Evolutionary conservation across 1,284 basidiomycete genomes (phyloP), one percentile per base, ranked within the genome.

Genomic region (Ceratobasidium sp.): DNA sequence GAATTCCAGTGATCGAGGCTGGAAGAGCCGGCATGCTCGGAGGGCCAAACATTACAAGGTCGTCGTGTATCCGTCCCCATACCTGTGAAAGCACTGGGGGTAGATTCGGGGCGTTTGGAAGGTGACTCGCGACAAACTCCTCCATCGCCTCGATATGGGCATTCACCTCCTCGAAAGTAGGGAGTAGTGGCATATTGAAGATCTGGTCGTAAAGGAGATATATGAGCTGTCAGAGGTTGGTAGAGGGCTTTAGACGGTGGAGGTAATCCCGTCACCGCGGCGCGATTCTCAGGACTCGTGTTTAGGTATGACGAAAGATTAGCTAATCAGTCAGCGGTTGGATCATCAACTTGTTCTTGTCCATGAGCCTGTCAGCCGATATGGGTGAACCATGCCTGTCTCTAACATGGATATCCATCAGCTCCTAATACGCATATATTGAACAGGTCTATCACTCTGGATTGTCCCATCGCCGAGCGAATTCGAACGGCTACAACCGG

Each of bases 1-100:
- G 82, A n/a, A 87, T 85, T 42, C 88, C 77, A 71, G 79, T 82
- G 30, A 88, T 81, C 5, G 72, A 70, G 27, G 87, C 83, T 36
- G 86, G 84, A 68, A 91, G 80, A 57, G 82, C 78, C n/a, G 87
- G 83, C 59, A 89, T 72, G 30, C 78, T 80, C 68, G 82, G 81
- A 21, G 89, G 90, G 27, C 90, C 89, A 76, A 89, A 91, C 58
- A 90, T 85, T 56, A 87, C 83, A 72, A 92, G 84, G 75, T 92
- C 90, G 27, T 84, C 78, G 87, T 88, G 91, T 67, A 91, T 80
- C 47, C 86, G 83, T 72, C 86, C 82, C n/a, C 87, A 77, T 21
- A 84, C 82, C 70, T 88, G 85, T 60, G 84, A 82, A 59, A 91
- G 79, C 72, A 66, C 52, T 7, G 68, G 84, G 33, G 85, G 84